A percentile compares a stretch with the other conserved stretches of the same genome.
phyloP scores from a whole-genome alignment of 805 yeast genomes.

The Ascoidea rubescens region DNA sequence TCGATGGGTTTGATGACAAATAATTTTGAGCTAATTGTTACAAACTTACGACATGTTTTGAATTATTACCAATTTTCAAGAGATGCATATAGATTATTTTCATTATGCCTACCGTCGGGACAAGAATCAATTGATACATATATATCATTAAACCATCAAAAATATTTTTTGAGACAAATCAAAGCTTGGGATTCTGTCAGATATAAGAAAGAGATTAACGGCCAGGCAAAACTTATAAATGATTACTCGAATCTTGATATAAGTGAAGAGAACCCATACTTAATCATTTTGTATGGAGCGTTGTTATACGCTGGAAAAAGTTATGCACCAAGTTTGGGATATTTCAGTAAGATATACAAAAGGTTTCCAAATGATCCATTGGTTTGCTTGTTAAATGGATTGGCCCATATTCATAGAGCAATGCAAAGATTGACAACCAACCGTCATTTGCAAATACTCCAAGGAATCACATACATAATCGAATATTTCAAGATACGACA shows the following conservation, averaged over 20 bases:
- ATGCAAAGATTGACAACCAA: constrained; percentile 81
- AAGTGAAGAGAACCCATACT: constrained; percentile 40
- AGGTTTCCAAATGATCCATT: constrained; percentile 65
- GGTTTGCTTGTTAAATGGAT: constrained; percentile 57
- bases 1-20: constrained; percentile 35
- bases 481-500: constrained; percentile 52
- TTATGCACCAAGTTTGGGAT: constrained; percentile 70
- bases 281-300: constrained; percentile 68
- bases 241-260: constrained; percentile 31
- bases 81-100: constrained; percentile 48
- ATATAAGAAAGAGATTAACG: constrained; percentile 39
- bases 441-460: constrained; percentile 77
- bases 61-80: constrained; percentile 67
- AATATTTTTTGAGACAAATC: constrained; percentile 76
- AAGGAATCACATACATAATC: constrained; percentile 66
- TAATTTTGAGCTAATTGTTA: constrained; percentile 41
- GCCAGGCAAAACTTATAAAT: constrained; percentile 55
- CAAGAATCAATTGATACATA: constrained; percentile 41
- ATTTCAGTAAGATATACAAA: constrained; percentile 56
- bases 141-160: constrained; percentile 75
- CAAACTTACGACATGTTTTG: constrained; percentile 47
- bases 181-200: constrained; percentile 75
- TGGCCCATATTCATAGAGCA: constrained; percentile 78
- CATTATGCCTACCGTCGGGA: constrained; percentile 55
- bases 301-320: constrained; percentile 71